Evolutionary conservation across 805 yeast species (phyloP).

Genomic region (Wickerhamomyces hampshirensis): DNA sequence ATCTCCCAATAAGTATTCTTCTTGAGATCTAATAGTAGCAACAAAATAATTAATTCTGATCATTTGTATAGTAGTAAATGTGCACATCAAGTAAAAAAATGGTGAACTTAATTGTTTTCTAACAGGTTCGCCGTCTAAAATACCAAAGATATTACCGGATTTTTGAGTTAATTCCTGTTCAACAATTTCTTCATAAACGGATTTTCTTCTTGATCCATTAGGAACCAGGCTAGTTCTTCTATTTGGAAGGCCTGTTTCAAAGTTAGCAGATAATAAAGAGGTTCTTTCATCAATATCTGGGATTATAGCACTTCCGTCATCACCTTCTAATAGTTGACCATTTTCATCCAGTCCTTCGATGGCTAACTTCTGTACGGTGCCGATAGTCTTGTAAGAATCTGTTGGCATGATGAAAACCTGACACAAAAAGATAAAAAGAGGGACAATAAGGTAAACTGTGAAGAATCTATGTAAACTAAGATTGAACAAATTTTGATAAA

Average conservation of each 20-base stretch:
- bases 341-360: conserved; percentile 73
- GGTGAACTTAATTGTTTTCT: conserved; percentile 44
- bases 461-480: conserved; percentile 58
- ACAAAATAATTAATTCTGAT: conserved; percentile 88
- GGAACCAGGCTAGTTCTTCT: conserved; percentile 17
- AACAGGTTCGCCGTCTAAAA: conserved; percentile 60
- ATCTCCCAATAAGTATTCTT: conserved; percentile 58
- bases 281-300: conserved; percentile 38
- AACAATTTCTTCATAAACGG: conserved; percentile 62
- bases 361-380: conserved; percentile 59
- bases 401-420: conserved; percentile 79
- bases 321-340: conserved; percentile 43
- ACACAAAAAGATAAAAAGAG: conserved; percentile 68
- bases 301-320: conserved; percentile 38
- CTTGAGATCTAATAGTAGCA: conserved; percentile 84
- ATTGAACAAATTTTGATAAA: conserved; percentile 39
- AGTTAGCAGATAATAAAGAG: conserved; percentile 23
- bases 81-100: conserved; percentile 76
- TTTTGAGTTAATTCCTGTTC: conserved; percentile 47
- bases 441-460: conserved; percentile 63
- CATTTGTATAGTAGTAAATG: conserved; percentile 85
- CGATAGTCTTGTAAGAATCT: conserved; percentile 68
- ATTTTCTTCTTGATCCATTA: conserved; percentile 36
- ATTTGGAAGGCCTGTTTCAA: conserved; percentile 5
- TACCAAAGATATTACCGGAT: conserved; percentile 65